A percentile compares a stretch with the other conserved stretches of the same genome.
These are phyloP conservation scores for Epichloe sp. DNA, from an alignment of 2,329 filamentous ascomycete species.

Conservation along the genomic window DNA sequence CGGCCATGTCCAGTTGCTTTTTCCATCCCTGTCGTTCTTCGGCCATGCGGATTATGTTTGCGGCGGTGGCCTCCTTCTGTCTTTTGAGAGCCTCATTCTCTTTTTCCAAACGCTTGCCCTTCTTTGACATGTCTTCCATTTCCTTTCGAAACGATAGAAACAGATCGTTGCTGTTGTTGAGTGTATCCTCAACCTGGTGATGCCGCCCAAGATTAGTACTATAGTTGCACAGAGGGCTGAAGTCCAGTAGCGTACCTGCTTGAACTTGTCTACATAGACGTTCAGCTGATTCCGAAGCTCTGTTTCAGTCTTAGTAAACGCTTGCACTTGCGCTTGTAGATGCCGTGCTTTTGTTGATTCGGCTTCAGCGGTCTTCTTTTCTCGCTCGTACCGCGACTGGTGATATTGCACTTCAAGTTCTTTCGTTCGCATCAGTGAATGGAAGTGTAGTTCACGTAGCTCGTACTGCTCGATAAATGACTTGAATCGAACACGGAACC, in stretches of 20 bases:
- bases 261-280: conserved; percentile 98
- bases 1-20: conserved; percentile 42
- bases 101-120: conserved; percentile 92
- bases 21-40: conserved; percentile 80
- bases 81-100: conserved; percentile 85
- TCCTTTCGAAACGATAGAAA: conserved; percentile 96
- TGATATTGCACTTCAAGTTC: conserved; percentile 92
- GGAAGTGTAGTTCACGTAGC: conserved; percentile 85
- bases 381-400: conserved; percentile 74
- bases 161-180: conserved; percentile 96
- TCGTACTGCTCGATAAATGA: conserved; percentile 96
- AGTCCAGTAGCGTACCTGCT: conserved; percentile 59
- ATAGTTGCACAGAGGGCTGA: background rate
- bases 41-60: conserved; percentile 94
- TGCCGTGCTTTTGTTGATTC: conserved; percentile 72
- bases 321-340: conserved; percentile 81
- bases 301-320: conserved; percentile 90
- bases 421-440: conserved; percentile 82
- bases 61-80: conserved; percentile 86
- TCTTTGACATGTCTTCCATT: conserved; percentile 99
- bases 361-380: conserved; percentile 75
- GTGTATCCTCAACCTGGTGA: conserved; percentile 81
- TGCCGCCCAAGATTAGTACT: background rate
- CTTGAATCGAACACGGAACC: conserved; percentile 78
- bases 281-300: conserved; percentile 91